A percentile compares a stretch with the other conserved stretches of the same genome.
Evolutionary conservation across 169 alveolate species (phyloP).

Genomic region (Cryptosporidium sp.): DNA sequence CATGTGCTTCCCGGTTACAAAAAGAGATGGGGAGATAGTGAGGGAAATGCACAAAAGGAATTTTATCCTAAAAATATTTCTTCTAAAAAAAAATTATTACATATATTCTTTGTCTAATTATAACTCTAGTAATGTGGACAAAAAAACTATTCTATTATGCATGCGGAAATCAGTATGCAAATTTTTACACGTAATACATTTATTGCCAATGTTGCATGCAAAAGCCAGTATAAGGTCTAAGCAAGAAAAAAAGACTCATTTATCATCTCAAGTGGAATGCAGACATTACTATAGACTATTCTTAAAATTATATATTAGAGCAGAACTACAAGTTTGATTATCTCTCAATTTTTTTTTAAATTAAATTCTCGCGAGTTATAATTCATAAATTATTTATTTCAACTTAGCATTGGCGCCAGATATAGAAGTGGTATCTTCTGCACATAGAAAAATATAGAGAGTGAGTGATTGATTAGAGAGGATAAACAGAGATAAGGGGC

Average conservation of each 20-base stretch:
- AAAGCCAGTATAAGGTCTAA: background rate
- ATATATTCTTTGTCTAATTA: background rate
- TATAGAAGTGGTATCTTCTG: constrained; percentile 32
- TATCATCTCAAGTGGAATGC: background rate
- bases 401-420: constrained; percentile 19
- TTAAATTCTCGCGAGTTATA: background rate
- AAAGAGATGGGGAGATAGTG: constrained; percentile 12
- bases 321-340: background rate
- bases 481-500: background rate
- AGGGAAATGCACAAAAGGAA: constrained; percentile 6
- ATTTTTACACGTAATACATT: background rate
- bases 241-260: background rate
- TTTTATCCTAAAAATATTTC: background rate
- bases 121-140: background rate
- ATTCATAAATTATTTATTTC: background rate
- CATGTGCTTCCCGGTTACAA: constrained; percentile 16
- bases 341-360: background rate
- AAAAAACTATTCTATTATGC: background rate
- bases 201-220: background rate
- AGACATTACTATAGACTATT: background rate
- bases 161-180: background rate
- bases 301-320: background rate
- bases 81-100: background rate
- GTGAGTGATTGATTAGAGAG: background rate
- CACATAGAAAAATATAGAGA: background rate